Base-by-base conservation (phyloP, 345 rosid genomes). In the Aquilaria sinensis region DNA sequence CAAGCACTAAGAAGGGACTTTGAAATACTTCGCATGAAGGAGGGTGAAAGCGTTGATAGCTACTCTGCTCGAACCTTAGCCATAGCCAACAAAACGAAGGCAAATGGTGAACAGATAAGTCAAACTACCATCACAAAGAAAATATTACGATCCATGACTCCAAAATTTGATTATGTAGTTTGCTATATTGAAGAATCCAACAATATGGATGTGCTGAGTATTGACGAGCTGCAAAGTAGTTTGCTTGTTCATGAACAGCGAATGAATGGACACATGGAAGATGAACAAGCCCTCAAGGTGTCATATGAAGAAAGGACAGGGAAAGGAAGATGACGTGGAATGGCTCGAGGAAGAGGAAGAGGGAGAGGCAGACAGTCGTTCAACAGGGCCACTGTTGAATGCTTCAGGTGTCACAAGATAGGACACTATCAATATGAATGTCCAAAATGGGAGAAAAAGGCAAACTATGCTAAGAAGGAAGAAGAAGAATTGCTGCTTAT, bases 341-440 rank as follows among this genome's bases (percentile, higher is more conserved):
- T 2, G 12, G 3, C 3, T 50, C 3, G 53, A 15, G n/a, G 16
- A 50, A 11, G 53, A 11, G 53, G 53, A 50, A 50, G 13, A 15
- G 53, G 53, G 6, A 3, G 53, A 15, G 13, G 13, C 3, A 50
- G 53, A 11, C 6, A 9, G 12, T 15, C 16, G 9, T 50, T 50
- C 3, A 3, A 15, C 16, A 50, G 12, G 12, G 4, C 53, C 32
- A 51, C 6, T 12, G 51, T 51, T 62, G 47, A 62, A 45, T 52
- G 55, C 41, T 61, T 6, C 34, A 61, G 30, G 2, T 62, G 57
- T 54, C 52, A 53, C 23, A 53, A 64, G 10, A 14, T 54, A 8
- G 60, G 67, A 11, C 51, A 64, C 6, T 64, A 53, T 54, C 60
- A 64, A 37, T 64, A 53, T 34, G 51, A 53, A 31, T 64, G 61